Percentiles rank a stretch among this genome's conserved stretches.
Conservation (phyloP, 805 yeast species). For the Kodamaea kaohsiungensis region DNA sequence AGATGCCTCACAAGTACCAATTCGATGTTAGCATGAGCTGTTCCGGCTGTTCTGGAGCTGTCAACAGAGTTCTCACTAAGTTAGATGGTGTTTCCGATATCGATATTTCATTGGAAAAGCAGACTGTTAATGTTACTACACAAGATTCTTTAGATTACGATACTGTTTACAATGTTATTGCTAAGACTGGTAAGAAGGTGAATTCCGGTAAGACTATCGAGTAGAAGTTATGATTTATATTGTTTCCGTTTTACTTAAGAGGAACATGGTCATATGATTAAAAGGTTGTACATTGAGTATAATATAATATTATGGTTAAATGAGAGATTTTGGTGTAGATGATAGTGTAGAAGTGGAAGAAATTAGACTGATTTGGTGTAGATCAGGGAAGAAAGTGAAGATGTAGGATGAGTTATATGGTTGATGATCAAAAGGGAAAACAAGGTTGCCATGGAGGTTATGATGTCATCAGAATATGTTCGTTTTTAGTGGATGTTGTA, state of each 20-base stretch:
- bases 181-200: conserved; percentile 90
- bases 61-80: conserved; percentile 69
- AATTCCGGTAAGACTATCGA: conserved; percentile 59
- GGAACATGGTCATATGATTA: conserved; percentile 16
- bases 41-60: conserved; percentile 86
- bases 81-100: conserved; percentile 73
- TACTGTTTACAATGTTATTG: conserved; percentile 73
- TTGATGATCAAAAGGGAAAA: too few species aligned
- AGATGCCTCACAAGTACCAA: conserved; percentile 65
- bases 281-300: neutral
- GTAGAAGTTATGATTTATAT: neutral
- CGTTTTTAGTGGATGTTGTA: too few species aligned
- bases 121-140: conserved; percentile 77
- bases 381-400: too few species aligned
- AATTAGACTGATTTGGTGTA: too few species aligned
- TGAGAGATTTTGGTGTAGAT: neutral
- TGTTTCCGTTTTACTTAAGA: too few species aligned
- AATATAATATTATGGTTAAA: neutral
- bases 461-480: too few species aligned
- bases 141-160: conserved; percentile 61
- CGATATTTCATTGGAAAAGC: conserved; percentile 76
- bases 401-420: too few species aligned
- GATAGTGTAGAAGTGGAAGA: too few species aligned
- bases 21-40: conserved; percentile 86
- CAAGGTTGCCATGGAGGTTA: too few species aligned